These are phyloP conservation scores for Vigna reflexopilosa DNA, from an alignment of 306 rosid species.

Conservation along the genomic window DNA sequence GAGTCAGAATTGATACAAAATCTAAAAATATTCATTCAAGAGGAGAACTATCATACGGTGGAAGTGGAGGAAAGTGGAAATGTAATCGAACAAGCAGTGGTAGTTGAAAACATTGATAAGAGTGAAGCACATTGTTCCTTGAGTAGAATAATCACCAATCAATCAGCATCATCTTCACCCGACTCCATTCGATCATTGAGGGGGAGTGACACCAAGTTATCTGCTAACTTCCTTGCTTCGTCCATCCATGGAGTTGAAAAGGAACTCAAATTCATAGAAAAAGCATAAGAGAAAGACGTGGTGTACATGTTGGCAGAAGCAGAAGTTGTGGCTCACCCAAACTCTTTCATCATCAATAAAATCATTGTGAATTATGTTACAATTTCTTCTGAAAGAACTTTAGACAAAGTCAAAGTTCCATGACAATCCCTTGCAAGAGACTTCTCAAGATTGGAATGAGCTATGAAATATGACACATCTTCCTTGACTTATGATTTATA, in stretches of 20 bases:
- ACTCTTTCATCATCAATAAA: slow-evolving; percentile 70
- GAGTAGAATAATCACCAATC: neutral
- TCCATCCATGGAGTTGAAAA: slow-evolving; percentile 55
- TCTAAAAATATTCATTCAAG: slow-evolving; percentile 60
- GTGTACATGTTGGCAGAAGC: slow-evolving; percentile 78
- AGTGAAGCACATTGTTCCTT: too few species aligned
- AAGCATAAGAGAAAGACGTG: slow-evolving; percentile 64
- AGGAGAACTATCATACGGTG: slow-evolving; percentile 35
- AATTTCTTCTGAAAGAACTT: slow-evolving; percentile 75
- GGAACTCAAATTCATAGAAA: slow-evolving; percentile 62
- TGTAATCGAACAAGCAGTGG: too few species aligned
- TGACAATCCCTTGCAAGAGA: slow-evolving; percentile 61
- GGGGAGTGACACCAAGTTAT: slow-evolving; percentile 9
- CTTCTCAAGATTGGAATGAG: slow-evolving; percentile 76
- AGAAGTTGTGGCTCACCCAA: slow-evolving; percentile 67
- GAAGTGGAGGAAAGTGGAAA: slow-evolving; percentile 14
- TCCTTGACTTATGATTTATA: too few species aligned
- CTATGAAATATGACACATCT: slow-evolving; percentile 43
- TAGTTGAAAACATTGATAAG: too few species aligned
- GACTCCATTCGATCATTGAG: slow-evolving; percentile 43
- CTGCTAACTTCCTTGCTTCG: slow-evolving; percentile 7
- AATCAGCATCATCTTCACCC: slow-evolving; percentile 11
- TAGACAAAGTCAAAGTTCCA: slow-evolving; percentile 59
- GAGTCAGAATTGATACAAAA: slow-evolving; percentile 64
- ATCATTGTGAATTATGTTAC: slow-evolving; percentile 67